phyloP scores from a whole-genome alignment of 306 rosid genomes.

The Benincasa hispida region DNA sequence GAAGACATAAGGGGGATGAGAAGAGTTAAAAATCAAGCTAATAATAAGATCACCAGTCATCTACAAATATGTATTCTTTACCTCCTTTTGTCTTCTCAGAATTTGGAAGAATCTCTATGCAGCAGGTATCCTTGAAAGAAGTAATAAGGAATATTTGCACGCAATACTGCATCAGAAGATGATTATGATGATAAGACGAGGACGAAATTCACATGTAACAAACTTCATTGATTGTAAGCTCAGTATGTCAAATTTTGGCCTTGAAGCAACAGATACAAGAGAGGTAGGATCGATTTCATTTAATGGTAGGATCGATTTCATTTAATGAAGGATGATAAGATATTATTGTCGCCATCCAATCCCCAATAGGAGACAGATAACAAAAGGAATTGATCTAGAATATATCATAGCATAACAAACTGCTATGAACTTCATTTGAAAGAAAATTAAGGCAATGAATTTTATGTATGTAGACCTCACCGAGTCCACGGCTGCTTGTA shows the following conservation, averaged over 20 bases:
- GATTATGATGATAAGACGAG: conserved; percentile 7
- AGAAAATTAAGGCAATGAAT: not conserved
- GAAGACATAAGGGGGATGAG: not conserved
- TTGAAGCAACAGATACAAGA: not conserved
- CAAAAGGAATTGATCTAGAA: not conserved
- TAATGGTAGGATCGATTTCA: too few relatives aligned
- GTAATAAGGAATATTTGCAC: conserved; percentile 64
- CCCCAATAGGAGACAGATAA: not conserved
- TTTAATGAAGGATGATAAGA: not conserved
- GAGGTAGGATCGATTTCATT: not conserved
- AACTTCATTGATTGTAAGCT: not conserved
- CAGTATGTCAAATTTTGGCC: not conserved
- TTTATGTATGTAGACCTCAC: conserved; percentile 16
- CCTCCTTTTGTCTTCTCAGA: conserved; percentile 50
- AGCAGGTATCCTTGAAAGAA: conserved; percentile 75
- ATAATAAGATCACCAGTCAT: not conserved
- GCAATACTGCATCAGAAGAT: conserved; percentile 36
- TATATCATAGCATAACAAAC: not conserved
- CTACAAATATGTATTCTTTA: conserved; percentile 12
- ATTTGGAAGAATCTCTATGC: conserved; percentile 79
- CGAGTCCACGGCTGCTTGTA: conserved; percentile 80
- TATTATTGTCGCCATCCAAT: not conserved
- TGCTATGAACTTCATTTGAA: not conserved
- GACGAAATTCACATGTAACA: conserved; percentile 6
- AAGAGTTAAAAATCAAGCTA: not conserved